A percentile compares a stretch with the other conserved stretches of the same genome.
Conservation (phyloP, 495 filamentous ascomycete genomes). For the Xylaria bambusicola region DNA sequence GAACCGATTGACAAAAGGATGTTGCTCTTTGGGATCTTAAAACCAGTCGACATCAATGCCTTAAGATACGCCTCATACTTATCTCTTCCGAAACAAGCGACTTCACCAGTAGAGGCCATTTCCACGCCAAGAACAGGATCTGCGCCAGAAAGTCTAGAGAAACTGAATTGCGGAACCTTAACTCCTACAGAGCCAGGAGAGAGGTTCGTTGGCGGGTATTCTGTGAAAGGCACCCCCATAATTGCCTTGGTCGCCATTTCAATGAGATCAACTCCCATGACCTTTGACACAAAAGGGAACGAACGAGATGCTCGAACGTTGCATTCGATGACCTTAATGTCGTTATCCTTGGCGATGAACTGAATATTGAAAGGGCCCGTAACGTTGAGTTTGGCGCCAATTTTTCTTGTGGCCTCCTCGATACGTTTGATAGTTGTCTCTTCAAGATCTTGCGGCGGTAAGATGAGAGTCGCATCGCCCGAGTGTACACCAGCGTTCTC, state of each 20-base stretch:
- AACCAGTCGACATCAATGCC: constrained; percentile 90
- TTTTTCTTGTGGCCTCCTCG: constrained; percentile 93
- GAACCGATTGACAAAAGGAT: constrained; percentile 94
- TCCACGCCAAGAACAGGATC: constrained; percentile 97
- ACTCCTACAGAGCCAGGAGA: constrained; percentile 87
- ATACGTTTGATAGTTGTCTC: constrained; percentile 86
- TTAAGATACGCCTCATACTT: constrained; percentile 99
- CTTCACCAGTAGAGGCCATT: constrained; percentile 98
- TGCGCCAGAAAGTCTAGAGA: constrained; percentile 92
- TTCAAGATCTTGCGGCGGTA: constrained; percentile 93
- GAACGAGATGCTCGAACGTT: constrained; percentile 95
- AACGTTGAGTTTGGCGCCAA: constrained; percentile 90
- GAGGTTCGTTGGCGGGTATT: constrained; percentile 76
- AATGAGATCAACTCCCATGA: constrained; percentile 97
- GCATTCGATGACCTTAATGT: constrained; percentile 99
- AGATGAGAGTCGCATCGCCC: constrained; percentile 89
- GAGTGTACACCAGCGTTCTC: constrained; percentile 97
- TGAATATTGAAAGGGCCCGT: constrained; percentile 99
- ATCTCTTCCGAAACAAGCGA: constrained; percentile 92
- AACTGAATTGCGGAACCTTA: constrained; percentile 98
- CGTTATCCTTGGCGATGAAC: constrained; percentile 99
- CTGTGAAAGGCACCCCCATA: constrained; percentile 76
- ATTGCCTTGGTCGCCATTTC: constrained; percentile 99
- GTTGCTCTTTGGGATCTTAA: constrained; percentile 93
- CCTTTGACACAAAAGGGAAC: constrained; percentile 98